Conservation (phyloP, 2,329 filamentous ascomycete species). For the Huntiella savannae region DNA sequence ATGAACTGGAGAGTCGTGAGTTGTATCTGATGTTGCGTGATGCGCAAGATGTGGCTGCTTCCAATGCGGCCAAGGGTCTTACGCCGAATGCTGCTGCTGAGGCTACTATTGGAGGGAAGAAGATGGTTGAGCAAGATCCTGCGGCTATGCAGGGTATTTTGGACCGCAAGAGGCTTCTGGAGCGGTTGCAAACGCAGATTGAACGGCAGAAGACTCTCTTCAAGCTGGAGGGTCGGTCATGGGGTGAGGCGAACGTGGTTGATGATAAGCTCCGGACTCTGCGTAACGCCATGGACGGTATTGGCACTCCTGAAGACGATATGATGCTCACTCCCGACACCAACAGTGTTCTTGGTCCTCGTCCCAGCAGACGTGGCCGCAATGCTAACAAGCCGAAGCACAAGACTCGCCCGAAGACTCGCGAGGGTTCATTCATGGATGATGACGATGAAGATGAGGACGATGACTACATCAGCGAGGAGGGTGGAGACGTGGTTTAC, state of each 20-base stretch:
- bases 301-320: slow-evolving; percentile 24
- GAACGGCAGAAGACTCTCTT: slow-evolving; percentile 95
- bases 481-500: slow-evolving; percentile 42
- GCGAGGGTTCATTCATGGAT: slow-evolving; percentile 13
- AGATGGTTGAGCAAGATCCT: slow-evolving; percentile 43
- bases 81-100: slow-evolving; percentile 1
- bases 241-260: slow-evolving; percentile 64
- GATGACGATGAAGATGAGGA: slow-evolving; percentile 16
- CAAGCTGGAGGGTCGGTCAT: slow-evolving; percentile 84
- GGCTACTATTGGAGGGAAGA: slow-evolving; percentile 16
- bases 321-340: slow-evolving; percentile 32
- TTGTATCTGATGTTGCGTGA: slow-evolving; percentile 96
- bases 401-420: background rate
- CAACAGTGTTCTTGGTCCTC: slow-evolving; percentile 55
- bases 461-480: slow-evolving; percentile 30
- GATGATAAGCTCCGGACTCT: slow-evolving; percentile 83
- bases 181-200: slow-evolving; percentile 81
- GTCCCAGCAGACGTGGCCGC: slow-evolving; percentile 30
- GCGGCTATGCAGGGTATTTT: slow-evolving; percentile 77
- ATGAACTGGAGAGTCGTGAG: slow-evolving; percentile 89
- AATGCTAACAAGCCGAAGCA: slow-evolving; percentile 27
- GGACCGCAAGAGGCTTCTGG: slow-evolving; percentile 82
- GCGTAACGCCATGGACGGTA: slow-evolving; percentile 80
- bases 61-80: slow-evolving; percentile 45
- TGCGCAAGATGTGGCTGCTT: slow-evolving; percentile 86